Evolutionary conservation across 495 filamentous ascomycete genomes (phyloP).

Genomic region (Bacidia rubella): DNA sequence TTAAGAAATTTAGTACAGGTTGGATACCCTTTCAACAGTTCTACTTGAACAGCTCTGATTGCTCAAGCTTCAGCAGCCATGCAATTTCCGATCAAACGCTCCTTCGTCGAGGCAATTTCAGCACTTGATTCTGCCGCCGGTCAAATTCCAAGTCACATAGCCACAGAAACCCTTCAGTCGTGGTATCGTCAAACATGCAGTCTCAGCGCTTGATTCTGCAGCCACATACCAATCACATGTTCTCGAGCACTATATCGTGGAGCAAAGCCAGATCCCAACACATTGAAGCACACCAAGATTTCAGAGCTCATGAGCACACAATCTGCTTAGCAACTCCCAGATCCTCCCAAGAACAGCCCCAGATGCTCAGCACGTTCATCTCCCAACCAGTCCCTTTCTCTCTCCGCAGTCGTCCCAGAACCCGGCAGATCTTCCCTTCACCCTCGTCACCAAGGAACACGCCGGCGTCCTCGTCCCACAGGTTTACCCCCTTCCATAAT

Average conservation of each 20-base stretch:
- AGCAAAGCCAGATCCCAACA: not conserved
- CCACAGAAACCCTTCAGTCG: not conserved
- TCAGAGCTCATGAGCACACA: conserved; percentile 8
- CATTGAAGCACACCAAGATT: not conserved
- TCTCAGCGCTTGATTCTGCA: conserved; percentile 16
- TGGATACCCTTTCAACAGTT: no score
- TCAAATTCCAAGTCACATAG: no score
- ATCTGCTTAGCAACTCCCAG: conserved; percentile 18
- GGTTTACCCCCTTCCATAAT: conserved; percentile 16
- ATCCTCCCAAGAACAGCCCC: conserved; percentile 20
- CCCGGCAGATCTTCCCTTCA: conserved; percentile 16
- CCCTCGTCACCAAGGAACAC: conserved; percentile 15
- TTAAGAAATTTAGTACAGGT: no score
- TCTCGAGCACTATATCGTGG: no score
- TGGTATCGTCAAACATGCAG: not conserved
- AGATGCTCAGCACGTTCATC: conserved; percentile 18
- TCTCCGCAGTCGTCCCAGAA: conserved; percentile 15
- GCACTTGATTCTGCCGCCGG: no score
- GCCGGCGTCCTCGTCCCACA: conserved; percentile 18
- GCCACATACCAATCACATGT: not conserved
- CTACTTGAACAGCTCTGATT: no score
- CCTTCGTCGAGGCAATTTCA: no score
- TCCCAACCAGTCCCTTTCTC: conserved; percentile 4
- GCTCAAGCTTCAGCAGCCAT: no score
- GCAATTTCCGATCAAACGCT: no score